phyloP scores from a whole-genome alignment of 805 yeast genomes.

The Kuraishia capsulata region DNA sequence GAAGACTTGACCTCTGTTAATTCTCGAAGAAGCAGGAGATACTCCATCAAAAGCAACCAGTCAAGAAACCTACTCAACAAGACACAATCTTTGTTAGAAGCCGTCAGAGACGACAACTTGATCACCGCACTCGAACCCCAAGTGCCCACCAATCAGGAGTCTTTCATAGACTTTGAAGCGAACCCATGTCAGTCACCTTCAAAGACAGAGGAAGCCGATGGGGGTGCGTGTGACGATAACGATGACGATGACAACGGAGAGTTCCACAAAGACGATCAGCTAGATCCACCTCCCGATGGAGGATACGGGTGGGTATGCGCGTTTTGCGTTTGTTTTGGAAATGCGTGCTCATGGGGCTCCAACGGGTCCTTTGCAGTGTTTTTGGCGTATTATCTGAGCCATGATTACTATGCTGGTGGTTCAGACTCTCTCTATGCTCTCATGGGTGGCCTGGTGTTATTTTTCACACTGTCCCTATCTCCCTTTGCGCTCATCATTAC shows the following conservation, averaged over 20 bases:
- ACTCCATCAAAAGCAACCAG: no score
- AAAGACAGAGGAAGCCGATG: background rate
- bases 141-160: background rate
- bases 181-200: background rate
- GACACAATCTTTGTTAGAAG: slow-evolving; percentile 1
- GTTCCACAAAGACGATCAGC: slow-evolving; percentile 3
- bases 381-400: slow-evolving; percentile 40
- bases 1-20: no score
- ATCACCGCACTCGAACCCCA: background rate
- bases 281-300: slow-evolving; percentile 8
- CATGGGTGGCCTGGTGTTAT: slow-evolving; percentile 50
- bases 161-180: background rate
- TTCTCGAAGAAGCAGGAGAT: no score
- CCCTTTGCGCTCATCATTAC: slow-evolving; percentile 45
- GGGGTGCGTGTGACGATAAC: no score
- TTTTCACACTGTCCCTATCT: slow-evolving; percentile 49
- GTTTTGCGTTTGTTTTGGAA: slow-evolving; percentile 1
- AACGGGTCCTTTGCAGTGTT: slow-evolving; percentile 53
- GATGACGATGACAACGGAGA: background rate
- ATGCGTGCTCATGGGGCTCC: slow-evolving; percentile 51
- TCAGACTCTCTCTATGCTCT: slow-evolving; percentile 46
- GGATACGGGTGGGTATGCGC: slow-evolving; percentile 6
- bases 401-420: slow-evolving; percentile 41
- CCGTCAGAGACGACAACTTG: slow-evolving; percentile 2
- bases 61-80: background rate